Base-by-base conservation (phyloP, 1,284 basidiomycete genomes). In the Abortiporus biennis region DNA sequence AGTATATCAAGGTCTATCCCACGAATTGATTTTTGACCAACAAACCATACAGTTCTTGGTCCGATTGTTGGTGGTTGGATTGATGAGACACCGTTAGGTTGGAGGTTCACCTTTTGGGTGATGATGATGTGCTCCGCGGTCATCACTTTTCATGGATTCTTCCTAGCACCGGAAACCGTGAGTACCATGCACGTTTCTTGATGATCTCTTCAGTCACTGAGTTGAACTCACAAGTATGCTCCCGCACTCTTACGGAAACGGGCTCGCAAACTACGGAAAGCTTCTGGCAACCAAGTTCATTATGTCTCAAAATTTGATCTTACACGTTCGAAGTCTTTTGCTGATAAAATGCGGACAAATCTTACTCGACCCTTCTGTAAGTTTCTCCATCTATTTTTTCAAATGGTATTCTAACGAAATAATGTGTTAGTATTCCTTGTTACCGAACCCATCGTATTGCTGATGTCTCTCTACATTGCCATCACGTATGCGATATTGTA, bases 61-160 rank as follows among this genome's bases (percentile, higher is more conserved):
- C 81, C 81, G 1, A 74, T 85, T 34, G 72, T 80, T 16, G 80
- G 83, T 16, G 81, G 81, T 16, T 82, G 71, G 55, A 68, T 78
- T 11, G 70, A 68, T n/a, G 58, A 75, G 46, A 67, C 64, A 20
- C 64, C 54, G 30, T 63, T 74, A 4, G 75, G 74, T 9, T 88
- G 80, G 80, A 67, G 77, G 27, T 83, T 82, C 62, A 76, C 80
- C 36, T 85, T 87, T 59, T 85, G 81, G 79, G 64, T 86, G 36
- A 77, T 84, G 66, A 71, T 80, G 51, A 73, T 76, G 13, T 69
- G 78, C 46, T 67, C 76, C 19, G 70, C 59, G 8, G 51, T 77
- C 42, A 73, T 73, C 38, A 64, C 77, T 27, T 46, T 74, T 15
- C 55, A 67, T 9, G 71, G 70, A 5, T 67, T 69, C 37, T 54